Conservation (phyloP, 2,329 filamentous ascomycete species). For the Xylaria sp. region DNA sequence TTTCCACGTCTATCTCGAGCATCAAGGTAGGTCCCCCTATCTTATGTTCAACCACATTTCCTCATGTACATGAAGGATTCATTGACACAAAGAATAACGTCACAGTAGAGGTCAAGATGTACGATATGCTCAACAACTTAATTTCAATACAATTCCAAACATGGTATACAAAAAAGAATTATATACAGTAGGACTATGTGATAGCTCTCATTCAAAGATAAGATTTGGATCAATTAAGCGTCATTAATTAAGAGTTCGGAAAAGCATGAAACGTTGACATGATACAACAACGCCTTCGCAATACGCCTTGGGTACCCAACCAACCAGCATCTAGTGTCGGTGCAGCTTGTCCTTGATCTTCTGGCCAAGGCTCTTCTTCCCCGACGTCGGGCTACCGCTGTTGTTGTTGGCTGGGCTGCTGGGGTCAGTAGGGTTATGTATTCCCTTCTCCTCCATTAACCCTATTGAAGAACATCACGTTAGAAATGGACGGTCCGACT, state of each 20-base stretch:
- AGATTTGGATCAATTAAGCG: neutral
- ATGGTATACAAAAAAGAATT: neutral
- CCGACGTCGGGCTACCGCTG: slow-evolving; percentile 43
- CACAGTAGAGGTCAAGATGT: neutral
- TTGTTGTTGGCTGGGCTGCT: slow-evolving; percentile 34
- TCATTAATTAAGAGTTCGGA: neutral
- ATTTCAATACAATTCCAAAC: neutral
- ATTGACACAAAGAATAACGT: neutral
- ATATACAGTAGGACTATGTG: neutral
- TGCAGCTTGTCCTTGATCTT: slow-evolving; percentile 78
- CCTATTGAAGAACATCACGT: slow-evolving; percentile 50
- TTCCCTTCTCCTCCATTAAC: slow-evolving; percentile 63
- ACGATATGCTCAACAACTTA: neutral
- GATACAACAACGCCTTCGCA: neutral
- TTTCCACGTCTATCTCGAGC: neutral
- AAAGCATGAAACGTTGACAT: neutral
- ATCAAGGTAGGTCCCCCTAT: neutral
- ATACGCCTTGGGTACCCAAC: neutral
- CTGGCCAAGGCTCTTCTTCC: slow-evolving; percentile 65
- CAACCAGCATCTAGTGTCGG: slow-evolving; percentile 50
- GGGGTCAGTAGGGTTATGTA: slow-evolving; percentile 48
- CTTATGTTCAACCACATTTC: neutral
- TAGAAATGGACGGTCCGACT: neutral
- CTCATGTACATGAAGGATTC: no score
- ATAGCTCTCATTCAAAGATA: neutral